These are phyloP conservation scores for Dictyostelium firmibasis DNA, from an alignment of 78 protist species.

Conservation along the genomic window DNA sequence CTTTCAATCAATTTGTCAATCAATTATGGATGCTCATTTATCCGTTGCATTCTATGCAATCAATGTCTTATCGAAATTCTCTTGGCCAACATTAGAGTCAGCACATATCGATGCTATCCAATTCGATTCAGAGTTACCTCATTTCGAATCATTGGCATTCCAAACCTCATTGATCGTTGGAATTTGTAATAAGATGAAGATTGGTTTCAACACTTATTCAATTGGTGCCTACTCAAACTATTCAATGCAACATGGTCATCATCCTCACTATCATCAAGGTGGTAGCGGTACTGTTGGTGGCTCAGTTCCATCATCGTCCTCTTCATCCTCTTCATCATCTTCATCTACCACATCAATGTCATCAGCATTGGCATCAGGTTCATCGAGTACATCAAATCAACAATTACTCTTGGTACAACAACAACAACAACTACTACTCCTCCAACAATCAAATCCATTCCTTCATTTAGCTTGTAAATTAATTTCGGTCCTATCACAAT, in stretches of 20 bases:
- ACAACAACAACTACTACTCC: neutral
- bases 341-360: neutral
- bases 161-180: constrained; percentile 25
- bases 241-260: neutral
- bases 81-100: constrained; percentile 62
- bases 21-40: constrained; percentile 26
- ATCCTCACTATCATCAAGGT: neutral
- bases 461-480: constrained; percentile 65
- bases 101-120: constrained; percentile 39
- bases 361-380: neutral
- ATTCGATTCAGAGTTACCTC: constrained; percentile 40
- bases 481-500: constrained; percentile 12
- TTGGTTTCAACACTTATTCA: neutral
- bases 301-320: neutral
- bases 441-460: constrained; percentile 47
- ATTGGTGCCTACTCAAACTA: neutral
- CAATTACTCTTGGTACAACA: neutral
- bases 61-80: constrained; percentile 12
- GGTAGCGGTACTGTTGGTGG: neutral
- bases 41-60: constrained; percentile 52
- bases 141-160: constrained; percentile 24
- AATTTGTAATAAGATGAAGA: constrained; percentile 41
- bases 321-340: neutral
- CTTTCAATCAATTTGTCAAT: constrained; percentile 72
- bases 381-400: neutral